Percentiles rank a stretch among this genome's conserved stretches.
Evolutionary conservation across 768 basidiomycete genomes (phyloP).

Genomic region (Agrocybe praecox): DNA sequence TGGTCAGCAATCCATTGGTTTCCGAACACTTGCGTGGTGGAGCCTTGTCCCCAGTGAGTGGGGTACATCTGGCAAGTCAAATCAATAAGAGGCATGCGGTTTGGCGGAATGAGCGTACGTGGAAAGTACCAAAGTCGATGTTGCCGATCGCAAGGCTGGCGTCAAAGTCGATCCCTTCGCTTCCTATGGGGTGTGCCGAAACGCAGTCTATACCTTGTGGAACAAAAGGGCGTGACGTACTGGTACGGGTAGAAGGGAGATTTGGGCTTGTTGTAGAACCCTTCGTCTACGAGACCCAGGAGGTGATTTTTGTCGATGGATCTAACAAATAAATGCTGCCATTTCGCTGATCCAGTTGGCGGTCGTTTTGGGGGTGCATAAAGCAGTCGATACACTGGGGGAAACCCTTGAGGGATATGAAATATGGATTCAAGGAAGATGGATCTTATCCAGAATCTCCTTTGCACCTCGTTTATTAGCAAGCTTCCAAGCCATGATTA

Average conservation of each 20-base stretch:
- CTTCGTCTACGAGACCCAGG: conserved; percentile 65
- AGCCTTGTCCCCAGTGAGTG: conserved; percentile 48
- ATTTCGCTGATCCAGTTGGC: conserved; percentile 56
- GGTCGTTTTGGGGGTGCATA: conserved; percentile 53
- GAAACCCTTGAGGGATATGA: neutral
- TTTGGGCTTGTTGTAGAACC: conserved; percentile 57
- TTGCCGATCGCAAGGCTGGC: conserved; percentile 56
- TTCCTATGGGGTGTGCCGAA: too few relatives aligned
- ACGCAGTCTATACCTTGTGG: too few relatives aligned
- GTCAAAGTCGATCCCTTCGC: conserved; percentile 62
- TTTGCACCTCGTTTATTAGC: conserved; percentile 46
- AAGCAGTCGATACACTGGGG: conserved; percentile 34
- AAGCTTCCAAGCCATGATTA: conserved; percentile 49
- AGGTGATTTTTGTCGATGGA: conserved; percentile 65
- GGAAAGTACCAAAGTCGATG: conserved; percentile 72
- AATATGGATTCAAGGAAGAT: neutral
- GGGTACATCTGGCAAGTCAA: conserved; percentile 27
- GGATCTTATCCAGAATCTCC: conserved; percentile 40
- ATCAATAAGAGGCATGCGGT: neutral
- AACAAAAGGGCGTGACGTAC: conserved; percentile 31
- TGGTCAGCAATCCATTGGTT: conserved; percentile 67
- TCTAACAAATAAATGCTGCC: conserved; percentile 66
- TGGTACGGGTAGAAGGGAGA: conserved; percentile 56
- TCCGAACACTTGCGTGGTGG: conserved; percentile 50
- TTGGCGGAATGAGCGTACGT: conserved; percentile 38